Evolutionary conservation across 2,329 filamentous ascomycete species (phyloP), one percentile per base, ranked within the genome.

Genomic region (Arthrobotrys musiformis): DNA sequence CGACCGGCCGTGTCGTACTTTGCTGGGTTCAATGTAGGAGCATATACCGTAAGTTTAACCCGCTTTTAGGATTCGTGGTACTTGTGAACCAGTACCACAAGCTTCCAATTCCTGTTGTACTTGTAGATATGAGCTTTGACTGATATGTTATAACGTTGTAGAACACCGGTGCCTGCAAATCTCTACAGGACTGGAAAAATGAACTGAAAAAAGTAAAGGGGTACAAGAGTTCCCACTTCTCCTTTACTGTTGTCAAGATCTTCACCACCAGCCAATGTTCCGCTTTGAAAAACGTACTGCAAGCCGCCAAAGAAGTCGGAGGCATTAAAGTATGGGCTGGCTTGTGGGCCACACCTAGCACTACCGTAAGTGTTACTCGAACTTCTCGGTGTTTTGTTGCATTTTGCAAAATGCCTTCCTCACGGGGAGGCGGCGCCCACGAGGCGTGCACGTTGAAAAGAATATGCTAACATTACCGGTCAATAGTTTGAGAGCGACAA

Each of bases 241-340:
- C 50, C 17, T 90, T 89, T 85, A 88, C 86, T 81, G 85, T 87
- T 72, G 86, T 89, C 79, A 88, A 89, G 63, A 85, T 91, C 33
- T 91, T 92, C 86, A 79, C 79, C 42, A 92, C 90, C 82, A 90
- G 88, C 85, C 86, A 87, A 80, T 87, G 86, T 81, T 84, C 86
- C 78, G 85, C 85, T 7, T 84, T 87, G 58, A 83, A 82, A 70
- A 84, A 85, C 68, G 86, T 86, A 17, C 85, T 87, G 0, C 86
- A 86, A 17, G 90, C 90, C 37, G 90, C 90, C 80, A 85, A 90
- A 52, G 84, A 86, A 74, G 42, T 78, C 3, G 89, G 88, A 78
- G 85, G 89, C 48, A 89, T 88, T 17, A 84, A 87, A 79, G 84
- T 92, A 50, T 87, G 91, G 37, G 88, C 90, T 62, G 90, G 90